Conservation (phyloP, 169 alveolate species). For the Eimeria tenella region DNA sequence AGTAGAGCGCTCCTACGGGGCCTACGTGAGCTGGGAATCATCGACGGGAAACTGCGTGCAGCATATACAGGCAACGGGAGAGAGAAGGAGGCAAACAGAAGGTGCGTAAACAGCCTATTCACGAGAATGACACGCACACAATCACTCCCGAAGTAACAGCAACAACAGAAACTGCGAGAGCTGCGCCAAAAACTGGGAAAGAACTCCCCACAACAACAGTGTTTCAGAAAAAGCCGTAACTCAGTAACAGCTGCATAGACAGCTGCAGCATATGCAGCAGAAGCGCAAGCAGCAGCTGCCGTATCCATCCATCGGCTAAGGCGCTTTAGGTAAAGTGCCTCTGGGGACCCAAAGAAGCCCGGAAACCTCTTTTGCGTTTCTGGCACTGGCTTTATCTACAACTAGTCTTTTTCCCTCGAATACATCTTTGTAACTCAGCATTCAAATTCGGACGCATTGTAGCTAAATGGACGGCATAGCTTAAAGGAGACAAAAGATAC, state of each 20-base stretch:
- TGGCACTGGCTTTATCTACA: too few relatives aligned
- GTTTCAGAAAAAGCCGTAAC: neutral
- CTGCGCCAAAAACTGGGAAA: neutral
- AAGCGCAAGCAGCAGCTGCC: neutral
- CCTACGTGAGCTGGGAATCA: neutral
- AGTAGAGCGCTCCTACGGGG: neutral
- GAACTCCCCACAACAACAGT: neutral
- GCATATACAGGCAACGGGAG: neutral
- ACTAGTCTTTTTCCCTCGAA: too few relatives aligned
- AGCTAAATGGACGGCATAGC: too few relatives aligned
- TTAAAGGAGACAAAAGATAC: too few relatives aligned
- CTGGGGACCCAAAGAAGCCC: too few relatives aligned
- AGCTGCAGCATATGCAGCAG: slow-evolving; percentile 29
- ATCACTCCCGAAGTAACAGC: neutral
- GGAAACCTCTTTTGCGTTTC: too few relatives aligned
- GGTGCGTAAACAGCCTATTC: neutral
- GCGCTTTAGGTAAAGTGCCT: too few relatives aligned
- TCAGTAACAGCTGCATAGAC: neutral
- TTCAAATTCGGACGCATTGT: too few relatives aligned
- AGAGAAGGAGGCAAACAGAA: neutral
- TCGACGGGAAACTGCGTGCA: neutral
- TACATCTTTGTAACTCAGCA: too few relatives aligned
- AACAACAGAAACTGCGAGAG: neutral
- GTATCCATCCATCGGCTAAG: too few relatives aligned
- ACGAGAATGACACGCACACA: too few relatives aligned